Conservation (phyloP, 2,329 filamentous ascomycete species). For the Curvularia eragrostidis region DNA sequence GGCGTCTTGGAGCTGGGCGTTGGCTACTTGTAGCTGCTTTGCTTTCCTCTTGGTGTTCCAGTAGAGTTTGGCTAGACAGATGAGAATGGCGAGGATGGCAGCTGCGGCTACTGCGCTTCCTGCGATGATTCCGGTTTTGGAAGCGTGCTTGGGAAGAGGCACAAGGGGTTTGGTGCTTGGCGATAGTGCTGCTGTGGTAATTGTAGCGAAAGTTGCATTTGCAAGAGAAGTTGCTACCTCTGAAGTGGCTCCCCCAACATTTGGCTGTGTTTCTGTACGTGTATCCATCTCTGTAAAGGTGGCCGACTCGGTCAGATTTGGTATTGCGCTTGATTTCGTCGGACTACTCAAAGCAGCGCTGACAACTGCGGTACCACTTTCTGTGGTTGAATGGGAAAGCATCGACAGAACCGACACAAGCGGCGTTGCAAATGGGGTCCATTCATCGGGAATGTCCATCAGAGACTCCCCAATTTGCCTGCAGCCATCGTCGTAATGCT, state of each 20-base stretch:
- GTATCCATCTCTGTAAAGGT: not conserved
- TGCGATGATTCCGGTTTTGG: not conserved
- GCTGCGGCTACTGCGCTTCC: conserved; percentile 3
- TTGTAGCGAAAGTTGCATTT: conserved; percentile 20
- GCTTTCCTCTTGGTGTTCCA: conserved; percentile 16
- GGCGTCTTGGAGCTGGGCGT: conserved; percentile 12
- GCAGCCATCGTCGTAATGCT: conserved; percentile 9
- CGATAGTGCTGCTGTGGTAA: conserved; percentile 1
- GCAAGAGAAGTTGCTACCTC: not conserved
- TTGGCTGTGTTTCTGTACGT: not conserved
- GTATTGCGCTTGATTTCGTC: not conserved
- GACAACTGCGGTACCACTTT: not conserved
- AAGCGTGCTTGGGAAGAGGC: not conserved
- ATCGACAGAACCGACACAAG: not conserved
- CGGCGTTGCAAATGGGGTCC: conserved; percentile 8
- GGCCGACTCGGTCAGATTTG: not conserved
- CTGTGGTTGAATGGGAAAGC: not conserved
- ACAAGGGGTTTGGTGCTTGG: not conserved
- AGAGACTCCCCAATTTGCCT: not conserved
- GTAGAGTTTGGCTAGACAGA: conserved; percentile 9
- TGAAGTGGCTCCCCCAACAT: not conserved
- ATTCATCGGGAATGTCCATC: conserved; percentile 11
- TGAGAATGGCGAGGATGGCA: conserved; percentile 1
- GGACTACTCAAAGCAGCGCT: not conserved
- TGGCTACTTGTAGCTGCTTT: conserved; percentile 8